These are phyloP conservation scores for Cokeromyces recurvatus DNA, from an alignment of 371 early-diverging fungal species.

Conservation along the genomic window DNA sequence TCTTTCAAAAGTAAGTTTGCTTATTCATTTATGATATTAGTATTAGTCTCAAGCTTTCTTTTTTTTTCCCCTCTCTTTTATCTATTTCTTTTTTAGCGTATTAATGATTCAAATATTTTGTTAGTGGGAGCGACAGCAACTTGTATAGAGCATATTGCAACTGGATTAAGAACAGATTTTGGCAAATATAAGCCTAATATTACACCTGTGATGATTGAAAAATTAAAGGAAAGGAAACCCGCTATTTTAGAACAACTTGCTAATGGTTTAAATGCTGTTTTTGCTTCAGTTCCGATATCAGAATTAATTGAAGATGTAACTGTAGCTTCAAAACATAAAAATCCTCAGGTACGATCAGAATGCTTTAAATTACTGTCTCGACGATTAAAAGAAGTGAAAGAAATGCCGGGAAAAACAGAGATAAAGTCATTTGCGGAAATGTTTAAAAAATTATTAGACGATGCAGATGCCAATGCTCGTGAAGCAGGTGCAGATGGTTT, in stretches of 20 bases:
- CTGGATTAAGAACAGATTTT: constrained; percentile 76
- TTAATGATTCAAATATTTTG: constrained; percentile 85
- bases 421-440: constrained; percentile 72
- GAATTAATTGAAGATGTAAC: constrained; percentile 72
- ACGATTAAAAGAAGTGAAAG: constrained; percentile 62
- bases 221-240: constrained; percentile 91
- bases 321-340: constrained; percentile 74
- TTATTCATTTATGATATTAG: too few relatives aligned
- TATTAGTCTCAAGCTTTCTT: not conserved
- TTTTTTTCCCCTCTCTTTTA: too few relatives aligned
- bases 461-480: constrained; percentile 82
- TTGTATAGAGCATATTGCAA: constrained; percentile 83
- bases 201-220: constrained; percentile 74
- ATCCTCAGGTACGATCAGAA: constrained; percentile 86
- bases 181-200: constrained; percentile 72
- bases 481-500: constrained; percentile 84
- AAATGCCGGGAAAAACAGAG: constrained; percentile 72
- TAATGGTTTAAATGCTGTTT: constrained; percentile 80
- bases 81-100: too few relatives aligned
- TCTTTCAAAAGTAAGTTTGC: constrained; percentile 82
- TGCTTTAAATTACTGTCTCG: constrained; percentile 67
- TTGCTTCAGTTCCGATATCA: constrained; percentile 55
- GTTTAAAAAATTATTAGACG: constrained; percentile 77
- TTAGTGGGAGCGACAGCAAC: constrained; percentile 77
- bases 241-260: constrained; percentile 81